Percentiles rank a stretch among this genome's conserved stretches.
phyloP scores from a whole-genome alignment of 2,329 filamentous ascomycete species.

The Ascochyta viciae-villosae region DNA sequence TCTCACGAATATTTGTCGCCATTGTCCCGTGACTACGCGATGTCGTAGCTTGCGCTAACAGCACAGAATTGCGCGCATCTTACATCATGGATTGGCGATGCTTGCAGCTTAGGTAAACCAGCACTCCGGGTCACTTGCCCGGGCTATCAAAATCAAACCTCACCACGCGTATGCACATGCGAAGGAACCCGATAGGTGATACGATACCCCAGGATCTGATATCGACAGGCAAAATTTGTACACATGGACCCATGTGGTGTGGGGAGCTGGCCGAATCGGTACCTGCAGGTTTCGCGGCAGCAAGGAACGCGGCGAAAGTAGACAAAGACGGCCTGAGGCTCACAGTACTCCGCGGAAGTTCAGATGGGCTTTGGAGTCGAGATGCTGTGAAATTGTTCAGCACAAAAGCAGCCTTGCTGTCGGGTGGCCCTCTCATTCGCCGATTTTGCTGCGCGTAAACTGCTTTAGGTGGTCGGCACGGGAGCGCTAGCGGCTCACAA shows the following conservation, averaged over 20 bases:
- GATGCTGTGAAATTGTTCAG: slow-evolving; percentile 1
- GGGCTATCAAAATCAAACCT: background rate
- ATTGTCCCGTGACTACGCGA: slow-evolving; percentile 5
- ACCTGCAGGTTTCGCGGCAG: slow-evolving; percentile 9
- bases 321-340: background rate
- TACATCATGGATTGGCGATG: slow-evolving; percentile 10
- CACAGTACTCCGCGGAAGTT: slow-evolving; percentile 7
- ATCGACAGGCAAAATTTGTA: background rate
- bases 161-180: background rate
- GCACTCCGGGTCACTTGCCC: background rate
- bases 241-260: background rate
- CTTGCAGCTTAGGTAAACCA: background rate
- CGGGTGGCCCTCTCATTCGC: background rate
- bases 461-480: slow-evolving; percentile 7
- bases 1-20: background rate
- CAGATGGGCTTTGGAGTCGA: background rate
- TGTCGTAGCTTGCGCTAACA: slow-evolving; percentile 1
- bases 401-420: background rate
- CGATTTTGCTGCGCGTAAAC: background rate
- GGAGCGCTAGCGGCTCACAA: slow-evolving; percentile 29
- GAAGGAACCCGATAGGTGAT: background rate
- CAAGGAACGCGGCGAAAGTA: background rate
- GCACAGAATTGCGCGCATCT: slow-evolving; percentile 5
- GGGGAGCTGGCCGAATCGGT: slow-evolving; percentile 6
- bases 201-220: slow-evolving; percentile 2